Conservation (phyloP, 345 rosid species). For the Acer negundo region DNA sequence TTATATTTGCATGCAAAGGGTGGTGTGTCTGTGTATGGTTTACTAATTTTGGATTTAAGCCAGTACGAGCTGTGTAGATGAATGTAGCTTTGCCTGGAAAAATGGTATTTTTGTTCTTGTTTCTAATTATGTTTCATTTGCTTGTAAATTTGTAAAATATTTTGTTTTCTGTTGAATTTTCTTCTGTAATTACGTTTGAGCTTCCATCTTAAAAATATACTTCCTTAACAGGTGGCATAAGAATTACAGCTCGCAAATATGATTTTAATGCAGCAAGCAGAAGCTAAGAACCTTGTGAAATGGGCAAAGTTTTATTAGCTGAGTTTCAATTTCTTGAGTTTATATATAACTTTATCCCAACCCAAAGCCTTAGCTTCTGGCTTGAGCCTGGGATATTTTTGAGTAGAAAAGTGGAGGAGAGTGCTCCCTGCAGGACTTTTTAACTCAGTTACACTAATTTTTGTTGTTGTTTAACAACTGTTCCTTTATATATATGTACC, state of each 20-base stretch:
- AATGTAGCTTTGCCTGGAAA: too few relatives aligned
- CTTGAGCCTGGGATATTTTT: background rate
- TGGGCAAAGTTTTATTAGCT: constrained; percentile 88
- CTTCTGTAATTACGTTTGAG: constrained; percentile 3
- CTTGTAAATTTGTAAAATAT: background rate
- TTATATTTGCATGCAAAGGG: too few relatives aligned
- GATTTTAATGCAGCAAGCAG: constrained; percentile 64
- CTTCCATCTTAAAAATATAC: background rate
- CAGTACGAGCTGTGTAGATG: too few relatives aligned
- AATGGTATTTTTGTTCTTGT: too few relatives aligned
- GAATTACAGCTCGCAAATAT: constrained; percentile 78
- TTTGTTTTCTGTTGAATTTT: background rate
- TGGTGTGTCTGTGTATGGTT: too few relatives aligned
- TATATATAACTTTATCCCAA: background rate
- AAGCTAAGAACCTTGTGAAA: constrained; percentile 93
- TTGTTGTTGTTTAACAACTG: background rate
- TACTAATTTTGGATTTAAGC: too few relatives aligned
- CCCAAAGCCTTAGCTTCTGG: background rate
- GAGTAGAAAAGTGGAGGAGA: background rate
- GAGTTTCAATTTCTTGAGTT: constrained; percentile 36
- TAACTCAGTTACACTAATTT: too few relatives aligned
- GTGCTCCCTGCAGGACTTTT: background rate
- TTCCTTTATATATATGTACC: background rate
- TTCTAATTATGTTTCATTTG: background rate
- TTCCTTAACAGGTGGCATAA: constrained; percentile 69